A percentile compares a stretch with the other conserved stretches of the same genome.
Conservation (phyloP, 176 grass and related monocot species). For the Hyparrhenia diplandra region DNA sequence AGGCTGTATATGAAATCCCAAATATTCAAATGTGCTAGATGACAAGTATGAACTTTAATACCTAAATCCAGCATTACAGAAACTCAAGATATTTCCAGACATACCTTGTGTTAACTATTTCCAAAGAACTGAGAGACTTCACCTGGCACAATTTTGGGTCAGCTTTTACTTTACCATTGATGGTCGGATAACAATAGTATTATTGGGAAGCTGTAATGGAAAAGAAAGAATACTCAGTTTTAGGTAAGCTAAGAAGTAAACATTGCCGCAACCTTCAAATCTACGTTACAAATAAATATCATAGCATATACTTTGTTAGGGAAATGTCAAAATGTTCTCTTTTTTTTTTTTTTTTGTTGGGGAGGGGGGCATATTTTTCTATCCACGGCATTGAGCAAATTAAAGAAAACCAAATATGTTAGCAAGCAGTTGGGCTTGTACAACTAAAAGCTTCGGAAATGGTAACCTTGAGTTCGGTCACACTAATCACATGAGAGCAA, state of each 20-base stretch:
- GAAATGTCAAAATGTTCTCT: too few species aligned
- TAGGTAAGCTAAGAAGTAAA: too few species aligned
- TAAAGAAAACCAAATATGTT: too few species aligned
- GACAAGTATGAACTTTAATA: not conserved
- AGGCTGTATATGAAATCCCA: not conserved
- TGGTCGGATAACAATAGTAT: constrained; percentile 47
- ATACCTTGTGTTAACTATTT: constrained; percentile 68
- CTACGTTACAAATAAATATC: too few species aligned
- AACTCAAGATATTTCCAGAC: not conserved
- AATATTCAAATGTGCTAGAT: not conserved
- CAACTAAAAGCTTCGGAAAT: too few species aligned
- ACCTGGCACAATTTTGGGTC: constrained; percentile 29
- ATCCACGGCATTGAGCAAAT: not conserved
- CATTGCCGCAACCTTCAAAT: too few species aligned
- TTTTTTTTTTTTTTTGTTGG: too few species aligned
- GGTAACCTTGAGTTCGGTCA: not conserved
- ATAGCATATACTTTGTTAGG: too few species aligned
- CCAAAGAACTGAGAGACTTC: constrained; percentile 53
- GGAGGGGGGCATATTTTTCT: too few species aligned
- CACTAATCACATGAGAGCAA: not conserved
- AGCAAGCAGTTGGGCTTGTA: too few species aligned
- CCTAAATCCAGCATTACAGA: not conserved
- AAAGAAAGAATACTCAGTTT: constrained; percentile 1
- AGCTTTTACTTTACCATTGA: constrained; percentile 63
- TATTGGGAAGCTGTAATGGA: constrained; percentile 45